phyloP scores from a whole-genome alignment of 257 asterid genomes.

The Lycium ferocissimum region DNA sequence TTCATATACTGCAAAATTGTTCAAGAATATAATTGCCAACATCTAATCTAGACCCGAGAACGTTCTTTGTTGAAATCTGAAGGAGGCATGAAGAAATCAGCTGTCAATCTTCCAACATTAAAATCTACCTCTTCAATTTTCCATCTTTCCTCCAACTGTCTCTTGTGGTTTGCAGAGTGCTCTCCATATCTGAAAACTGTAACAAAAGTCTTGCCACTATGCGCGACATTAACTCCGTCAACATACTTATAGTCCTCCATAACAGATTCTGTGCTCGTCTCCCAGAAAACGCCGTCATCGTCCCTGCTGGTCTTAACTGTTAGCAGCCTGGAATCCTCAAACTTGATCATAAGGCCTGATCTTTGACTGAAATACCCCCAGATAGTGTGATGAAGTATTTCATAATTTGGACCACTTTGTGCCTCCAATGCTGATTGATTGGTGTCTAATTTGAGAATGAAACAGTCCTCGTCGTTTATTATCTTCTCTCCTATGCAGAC shows the following conservation, averaged over 20 bases:
- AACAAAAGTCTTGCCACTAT: conserved; percentile 72
- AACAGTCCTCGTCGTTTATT: conserved; percentile 83
- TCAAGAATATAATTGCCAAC: neutral
- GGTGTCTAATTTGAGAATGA: conserved; percentile 84
- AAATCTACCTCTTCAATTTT: conserved; percentile 88
- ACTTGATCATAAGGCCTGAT: conserved; percentile 82
- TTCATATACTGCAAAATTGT: conserved; percentile 26
- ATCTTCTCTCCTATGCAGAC: conserved; percentile 94
- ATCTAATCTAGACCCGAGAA: neutral
- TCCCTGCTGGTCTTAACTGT: conserved; percentile 79
- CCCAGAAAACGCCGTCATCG: conserved; percentile 90
- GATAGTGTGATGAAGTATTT: conserved; percentile 84
- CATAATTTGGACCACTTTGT: conserved; percentile 71
- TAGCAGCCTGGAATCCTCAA: conserved; percentile 83
- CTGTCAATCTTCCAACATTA: conserved; percentile 63
- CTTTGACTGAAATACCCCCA: conserved; percentile 99
- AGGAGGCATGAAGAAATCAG: conserved; percentile 86
- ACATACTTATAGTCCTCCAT: conserved; percentile 82
- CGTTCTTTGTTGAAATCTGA: conserved; percentile 49
- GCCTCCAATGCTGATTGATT: conserved; percentile 76
- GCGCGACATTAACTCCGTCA: conserved; percentile 86
- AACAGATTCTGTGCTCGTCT: conserved; percentile 85
- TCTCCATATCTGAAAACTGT: conserved; percentile 91
- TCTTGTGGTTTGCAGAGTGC: conserved; percentile 83
- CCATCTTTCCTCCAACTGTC: conserved; percentile 85